Percentiles rank a stretch among this genome's conserved stretches.
phyloP scores from a whole-genome alignment of 345 rosid species.

The Lepidium aucheri region DNA sequence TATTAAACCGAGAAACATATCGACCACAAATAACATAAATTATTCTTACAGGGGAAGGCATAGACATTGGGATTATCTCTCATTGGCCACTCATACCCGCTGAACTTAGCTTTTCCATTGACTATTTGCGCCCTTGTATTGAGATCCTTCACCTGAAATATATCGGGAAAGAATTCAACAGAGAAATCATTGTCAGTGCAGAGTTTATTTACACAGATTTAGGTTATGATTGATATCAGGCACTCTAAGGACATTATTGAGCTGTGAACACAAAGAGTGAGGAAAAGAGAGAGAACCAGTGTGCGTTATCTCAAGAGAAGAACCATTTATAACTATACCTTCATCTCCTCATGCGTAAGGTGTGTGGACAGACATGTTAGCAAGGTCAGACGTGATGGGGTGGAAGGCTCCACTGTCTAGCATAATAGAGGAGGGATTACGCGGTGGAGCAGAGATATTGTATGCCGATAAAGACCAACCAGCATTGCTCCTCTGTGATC shows the following conservation, averaged over 20 bases:
- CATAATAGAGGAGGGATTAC: background rate
- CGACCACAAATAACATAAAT: too few species aligned
- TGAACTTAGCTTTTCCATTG: background rate
- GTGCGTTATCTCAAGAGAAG: background rate
- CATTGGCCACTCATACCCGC: background rate
- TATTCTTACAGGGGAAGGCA: too few species aligned
- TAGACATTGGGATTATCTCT: background rate
- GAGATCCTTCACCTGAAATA: background rate
- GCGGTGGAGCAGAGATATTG: background rate
- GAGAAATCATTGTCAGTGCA: background rate
- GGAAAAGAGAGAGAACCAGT: background rate
- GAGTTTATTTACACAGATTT: background rate
- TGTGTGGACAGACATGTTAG: background rate
- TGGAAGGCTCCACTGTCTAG: background rate
- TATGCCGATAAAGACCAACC: background rate
- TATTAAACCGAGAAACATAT: too few species aligned
- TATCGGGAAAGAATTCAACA: background rate
- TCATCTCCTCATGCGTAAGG: background rate
- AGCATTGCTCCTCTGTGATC: too few species aligned
- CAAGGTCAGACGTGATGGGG: background rate
- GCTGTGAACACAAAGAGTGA: background rate
- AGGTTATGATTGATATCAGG: background rate
- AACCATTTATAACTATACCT: background rate
- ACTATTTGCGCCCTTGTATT: background rate
- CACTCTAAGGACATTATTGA: background rate